These are phyloP conservation scores for Populus tremula DNA, from an alignment of 345 rosid species.

Conservation along the genomic window DNA sequence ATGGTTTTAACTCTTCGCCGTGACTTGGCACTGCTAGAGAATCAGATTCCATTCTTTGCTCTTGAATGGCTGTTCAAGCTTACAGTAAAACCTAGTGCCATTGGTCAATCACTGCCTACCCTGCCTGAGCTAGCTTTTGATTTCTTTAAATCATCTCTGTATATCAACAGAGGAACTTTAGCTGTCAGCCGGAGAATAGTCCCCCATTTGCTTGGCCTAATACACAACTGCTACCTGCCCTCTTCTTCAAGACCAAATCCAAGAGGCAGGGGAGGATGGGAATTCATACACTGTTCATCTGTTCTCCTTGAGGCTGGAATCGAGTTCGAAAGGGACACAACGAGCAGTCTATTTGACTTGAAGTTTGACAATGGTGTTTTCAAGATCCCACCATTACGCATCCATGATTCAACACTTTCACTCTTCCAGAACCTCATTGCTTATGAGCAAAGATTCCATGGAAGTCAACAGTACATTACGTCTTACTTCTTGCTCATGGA, in stretches of 20 bases:
- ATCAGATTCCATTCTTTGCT: constrained; percentile 23
- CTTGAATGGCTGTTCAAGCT: constrained; percentile 18
- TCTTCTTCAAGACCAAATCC: background rate
- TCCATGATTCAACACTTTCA: constrained; percentile 27
- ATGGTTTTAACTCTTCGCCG: constrained; percentile 25
- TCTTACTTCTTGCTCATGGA: constrained; percentile 16
- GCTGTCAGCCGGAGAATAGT: too few relatives aligned
- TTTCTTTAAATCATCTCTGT: constrained; percentile 3
- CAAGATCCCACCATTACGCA: constrained; percentile 24
- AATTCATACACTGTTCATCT: constrained; percentile 26
- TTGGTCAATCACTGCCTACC: background rate
- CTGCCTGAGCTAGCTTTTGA: background rate
- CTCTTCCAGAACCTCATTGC: constrained; percentile 31
- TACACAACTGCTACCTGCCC: constrained; percentile 16
- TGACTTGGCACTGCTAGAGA: constrained; percentile 26
- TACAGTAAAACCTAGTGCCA: background rate
- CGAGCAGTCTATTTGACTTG: constrained; percentile 26
- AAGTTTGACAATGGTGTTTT: constrained; percentile 22
- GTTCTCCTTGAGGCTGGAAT: constrained; percentile 41
- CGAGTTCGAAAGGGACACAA: constrained; percentile 19
- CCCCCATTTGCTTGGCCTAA: constrained; percentile 7
- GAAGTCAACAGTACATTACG: constrained; percentile 1
- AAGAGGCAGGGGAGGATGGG: background rate
- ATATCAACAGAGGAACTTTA: background rate
- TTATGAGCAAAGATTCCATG: constrained; percentile 28